Evolutionary conservation across 306 rosid genomes (phyloP).

Genomic region (Acacia confusa): DNA sequence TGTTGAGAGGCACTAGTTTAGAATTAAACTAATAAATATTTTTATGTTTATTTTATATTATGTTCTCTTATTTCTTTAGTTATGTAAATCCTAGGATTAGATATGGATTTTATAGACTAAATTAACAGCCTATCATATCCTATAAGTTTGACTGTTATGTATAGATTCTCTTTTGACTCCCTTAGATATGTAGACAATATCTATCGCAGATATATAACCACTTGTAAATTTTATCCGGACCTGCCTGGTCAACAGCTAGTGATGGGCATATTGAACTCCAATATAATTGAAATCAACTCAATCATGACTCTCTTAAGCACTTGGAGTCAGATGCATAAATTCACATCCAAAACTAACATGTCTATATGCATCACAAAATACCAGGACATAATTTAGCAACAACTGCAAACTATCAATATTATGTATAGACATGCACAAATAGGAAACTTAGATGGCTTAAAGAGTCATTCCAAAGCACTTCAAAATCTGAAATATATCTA

Average conservation of each 20-base stretch:
- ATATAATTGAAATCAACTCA: neutral
- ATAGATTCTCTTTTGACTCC: slow-evolving; percentile 3
- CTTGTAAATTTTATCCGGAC: neutral
- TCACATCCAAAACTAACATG: slow-evolving; percentile 22
- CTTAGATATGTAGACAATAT: slow-evolving; percentile 15
- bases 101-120: no score
- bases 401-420: slow-evolving; percentile 27
- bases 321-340: neutral
- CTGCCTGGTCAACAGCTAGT: slow-evolving; percentile 3
- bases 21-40: no score
- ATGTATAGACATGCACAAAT: slow-evolving; percentile 16
- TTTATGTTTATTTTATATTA: no score
- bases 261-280: slow-evolving; percentile 1
- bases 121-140: neutral
- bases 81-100: no score
- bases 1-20: neutral
- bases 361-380: neutral
- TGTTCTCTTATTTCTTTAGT: no score
- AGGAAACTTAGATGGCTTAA: slow-evolving; percentile 1
- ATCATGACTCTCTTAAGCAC: neutral
- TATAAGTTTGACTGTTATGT: neutral
- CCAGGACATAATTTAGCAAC: neutral
- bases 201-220: neutral
- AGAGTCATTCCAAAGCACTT: slow-evolving; percentile 28
- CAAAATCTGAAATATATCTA: slow-evolving; percentile 28